Evolutionary conservation across 345 rosid genomes (phyloP).

Genomic region (Citrus maxima): DNA sequence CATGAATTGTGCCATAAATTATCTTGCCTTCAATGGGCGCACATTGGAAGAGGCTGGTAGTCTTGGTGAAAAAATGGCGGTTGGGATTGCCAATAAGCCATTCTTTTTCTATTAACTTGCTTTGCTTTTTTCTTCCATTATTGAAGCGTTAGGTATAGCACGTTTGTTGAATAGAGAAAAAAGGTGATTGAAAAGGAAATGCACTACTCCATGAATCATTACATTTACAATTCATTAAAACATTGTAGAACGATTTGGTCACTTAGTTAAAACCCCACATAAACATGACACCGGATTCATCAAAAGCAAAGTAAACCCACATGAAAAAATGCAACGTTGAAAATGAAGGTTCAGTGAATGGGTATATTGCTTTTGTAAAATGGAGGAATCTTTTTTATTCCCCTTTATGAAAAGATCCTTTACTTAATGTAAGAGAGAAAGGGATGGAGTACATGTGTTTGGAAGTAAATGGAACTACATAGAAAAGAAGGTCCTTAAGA

Average conservation of each 20-base stretch:
- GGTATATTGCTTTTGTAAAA: not conserved
- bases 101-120: not conserved
- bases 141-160: slow-evolving; percentile 18
- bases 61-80: not conserved
- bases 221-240: not conserved
- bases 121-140: slow-evolving; percentile 6
- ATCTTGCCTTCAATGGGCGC: not conserved
- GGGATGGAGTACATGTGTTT: not conserved
- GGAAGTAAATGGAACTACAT: not conserved
- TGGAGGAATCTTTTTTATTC: not conserved
- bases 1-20: not conserved
- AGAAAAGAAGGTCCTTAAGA: no score
- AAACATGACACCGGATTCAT: not conserved
- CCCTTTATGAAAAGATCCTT: slow-evolving; percentile 8
- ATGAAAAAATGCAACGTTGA: not conserved
- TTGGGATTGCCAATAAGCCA: not conserved
- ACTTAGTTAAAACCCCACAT: not conserved
- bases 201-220: not conserved
- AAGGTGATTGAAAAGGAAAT: slow-evolving; percentile 6
- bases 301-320: not conserved
- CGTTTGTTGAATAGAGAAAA: slow-evolving; percentile 11
- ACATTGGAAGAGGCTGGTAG: not conserved
- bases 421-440: slow-evolving; percentile 12
- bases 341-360: not conserved
- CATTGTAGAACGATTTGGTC: not conserved